Evolutionary conservation across 169 alveolate genomes (phyloP), one percentile per base, ranked within the genome.

Genomic region (Plasmodium gaboni): DNA sequence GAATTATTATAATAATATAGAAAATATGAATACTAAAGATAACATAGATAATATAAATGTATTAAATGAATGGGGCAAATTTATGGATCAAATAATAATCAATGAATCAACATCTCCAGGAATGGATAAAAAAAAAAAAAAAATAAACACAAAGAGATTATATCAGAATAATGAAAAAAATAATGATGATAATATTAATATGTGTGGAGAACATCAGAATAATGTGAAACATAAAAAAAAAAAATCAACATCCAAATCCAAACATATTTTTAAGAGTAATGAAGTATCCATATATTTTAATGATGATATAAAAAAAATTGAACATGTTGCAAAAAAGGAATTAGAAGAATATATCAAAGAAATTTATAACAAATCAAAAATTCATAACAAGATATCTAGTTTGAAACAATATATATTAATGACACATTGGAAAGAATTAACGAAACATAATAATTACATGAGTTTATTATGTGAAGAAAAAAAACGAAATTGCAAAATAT

Each of bases 341-440:
- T 22, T 80, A n/a, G 42, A 80, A 6, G 72, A 55, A 15, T 68
- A 61, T 46, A 57, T 80, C 42, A 67, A 69, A 10, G 15, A 24
- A 19, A 72, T 68, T 2, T 8, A 68, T 22, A 63, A 60, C 7
- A 80, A 68, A 19, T 65, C 63, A 8, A 51, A 57, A 55, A 17
- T 68, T 13, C 72, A 68, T 24, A 57, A 61, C 10, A 68, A 68
- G 46, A 60, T 68, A 24, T 60, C 48, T 0, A 80, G 67, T 19
- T 53, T 80, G 17, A 80, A 80, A 50, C 67, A 80, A 42, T 80
- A 68, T 44, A 53, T 57, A 22, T 38, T 80, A 19, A 10, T 53
- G 7, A 15, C 69, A 0, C 24, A 80, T 44, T 80, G 83, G 80
- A 68, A 63, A 3, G 73, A 38, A 2, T 46, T 80, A 15, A 80